Evolutionary conservation across 805 yeast species (phyloP).

Genomic region (Wickerhamomyces queroliae): DNA sequence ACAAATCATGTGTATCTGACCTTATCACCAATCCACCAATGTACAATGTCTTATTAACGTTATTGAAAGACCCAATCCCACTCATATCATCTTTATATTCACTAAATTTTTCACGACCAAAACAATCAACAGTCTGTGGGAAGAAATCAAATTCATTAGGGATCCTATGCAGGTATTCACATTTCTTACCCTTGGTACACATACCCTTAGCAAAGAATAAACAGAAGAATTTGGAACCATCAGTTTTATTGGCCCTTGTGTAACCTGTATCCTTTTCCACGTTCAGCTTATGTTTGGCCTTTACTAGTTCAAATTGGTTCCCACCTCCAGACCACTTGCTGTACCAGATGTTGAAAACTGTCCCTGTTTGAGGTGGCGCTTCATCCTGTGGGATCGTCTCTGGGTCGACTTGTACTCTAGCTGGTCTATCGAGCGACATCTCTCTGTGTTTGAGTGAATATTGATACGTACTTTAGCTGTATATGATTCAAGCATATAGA

Average conservation of each 20-base stretch:
- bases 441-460: neutral
- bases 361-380: slow-evolving; percentile 76
- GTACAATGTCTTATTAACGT: slow-evolving; percentile 68
- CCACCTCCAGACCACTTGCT: slow-evolving; percentile 73
- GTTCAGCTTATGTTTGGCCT: slow-evolving; percentile 55
- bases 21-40: slow-evolving; percentile 52
- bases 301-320: slow-evolving; percentile 31
- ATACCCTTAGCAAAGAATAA: slow-evolving; percentile 85
- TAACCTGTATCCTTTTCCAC: slow-evolving; percentile 64
- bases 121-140: slow-evolving; percentile 73
- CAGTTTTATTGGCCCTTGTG: slow-evolving; percentile 56
- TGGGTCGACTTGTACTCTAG: slow-evolving; percentile 71
- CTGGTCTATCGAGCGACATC: slow-evolving; percentile 33
- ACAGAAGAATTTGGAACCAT: slow-evolving; percentile 49
- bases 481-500: too few species aligned
- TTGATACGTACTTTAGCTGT: too few species aligned
- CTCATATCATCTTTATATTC: slow-evolving; percentile 89
- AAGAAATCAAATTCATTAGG: slow-evolving; percentile 58
- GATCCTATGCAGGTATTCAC: slow-evolving; percentile 72
- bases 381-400: slow-evolving; percentile 45
- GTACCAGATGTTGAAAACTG: slow-evolving; percentile 83
- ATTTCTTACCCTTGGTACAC: slow-evolving; percentile 72
- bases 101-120: slow-evolving; percentile 83
- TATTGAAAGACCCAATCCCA: slow-evolving; percentile 80
- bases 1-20: slow-evolving; percentile 30